Conservation (phyloP, 306 rosid species). For the Rubus idaeus region DNA sequence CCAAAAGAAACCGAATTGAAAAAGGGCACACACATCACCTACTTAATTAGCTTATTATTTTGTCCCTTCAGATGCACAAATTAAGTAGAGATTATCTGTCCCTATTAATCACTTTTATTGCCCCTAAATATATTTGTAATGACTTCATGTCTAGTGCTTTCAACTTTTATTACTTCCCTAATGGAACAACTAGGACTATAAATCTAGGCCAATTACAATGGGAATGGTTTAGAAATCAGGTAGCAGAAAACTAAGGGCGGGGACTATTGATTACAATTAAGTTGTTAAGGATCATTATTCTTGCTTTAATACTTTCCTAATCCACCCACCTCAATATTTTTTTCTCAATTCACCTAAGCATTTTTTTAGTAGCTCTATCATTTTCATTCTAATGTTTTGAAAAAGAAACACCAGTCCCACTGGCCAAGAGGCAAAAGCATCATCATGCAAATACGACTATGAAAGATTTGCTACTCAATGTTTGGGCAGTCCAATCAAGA, state of each 20-base stretch:
- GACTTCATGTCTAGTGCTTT: not conserved
- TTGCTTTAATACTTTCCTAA: slow-evolving; percentile 18
- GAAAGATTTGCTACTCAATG: not conserved
- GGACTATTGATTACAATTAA: slow-evolving; percentile 15
- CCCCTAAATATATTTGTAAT: not conserved
- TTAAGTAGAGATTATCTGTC: not conserved
- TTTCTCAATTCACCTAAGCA: not conserved
- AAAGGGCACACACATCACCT: slow-evolving; percentile 5
- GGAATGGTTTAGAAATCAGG: slow-evolving; percentile 39
- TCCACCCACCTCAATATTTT: slow-evolving; percentile 17
- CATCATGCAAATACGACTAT: slow-evolving; percentile 21
- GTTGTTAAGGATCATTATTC: slow-evolving; percentile 23
- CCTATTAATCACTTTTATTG: slow-evolving; percentile 8
- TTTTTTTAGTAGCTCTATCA: not conserved
- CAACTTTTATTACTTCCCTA: not conserved
- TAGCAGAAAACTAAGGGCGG: slow-evolving; percentile 59
- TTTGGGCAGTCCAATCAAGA: slow-evolving; percentile 1
- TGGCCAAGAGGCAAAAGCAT: slow-evolving; percentile 26
- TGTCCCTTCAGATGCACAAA: not conserved
- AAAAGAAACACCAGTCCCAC: slow-evolving; percentile 34
- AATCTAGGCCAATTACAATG: slow-evolving; percentile 15
- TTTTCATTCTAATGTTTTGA: not conserved
- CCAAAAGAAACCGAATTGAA: not conserved
- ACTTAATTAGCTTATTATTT: slow-evolving; percentile 10
- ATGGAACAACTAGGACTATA: not conserved